Evolutionary conservation across 2,329 filamentous ascomycete genomes (phyloP).

Genomic region (Botrytis paeoniae): DNA sequence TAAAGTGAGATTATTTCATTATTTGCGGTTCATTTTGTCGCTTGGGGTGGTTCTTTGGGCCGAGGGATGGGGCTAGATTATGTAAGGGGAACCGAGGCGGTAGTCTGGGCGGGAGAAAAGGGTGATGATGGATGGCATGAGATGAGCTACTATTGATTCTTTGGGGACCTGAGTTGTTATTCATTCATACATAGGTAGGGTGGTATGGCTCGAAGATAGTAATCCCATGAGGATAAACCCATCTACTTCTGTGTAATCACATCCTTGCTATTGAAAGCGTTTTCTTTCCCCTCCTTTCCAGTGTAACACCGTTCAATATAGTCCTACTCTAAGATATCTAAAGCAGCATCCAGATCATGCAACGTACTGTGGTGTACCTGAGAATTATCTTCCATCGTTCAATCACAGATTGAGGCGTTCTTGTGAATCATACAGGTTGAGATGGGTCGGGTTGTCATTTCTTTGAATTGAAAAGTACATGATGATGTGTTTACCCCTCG

Average conservation of each 20-base stretch:
- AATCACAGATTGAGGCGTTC: background rate
- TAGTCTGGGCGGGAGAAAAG: background rate
- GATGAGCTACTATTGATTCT: background rate
- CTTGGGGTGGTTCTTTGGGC: background rate
- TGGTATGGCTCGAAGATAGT: too few species aligned
- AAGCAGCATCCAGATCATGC: constrained; percentile 11
- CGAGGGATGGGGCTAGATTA: constrained; percentile 5
- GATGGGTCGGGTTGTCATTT: background rate
- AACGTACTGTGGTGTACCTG: background rate
- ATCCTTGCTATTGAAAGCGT: background rate
- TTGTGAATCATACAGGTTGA: background rate
- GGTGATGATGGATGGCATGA: background rate
- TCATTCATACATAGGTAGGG: background rate
- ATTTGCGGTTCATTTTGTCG: background rate
- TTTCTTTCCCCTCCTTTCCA: background rate
- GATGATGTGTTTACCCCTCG: constrained; percentile 5
- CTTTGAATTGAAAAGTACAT: background rate
- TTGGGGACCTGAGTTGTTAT: background rate
- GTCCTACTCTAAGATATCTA: background rate
- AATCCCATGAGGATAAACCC: background rate
- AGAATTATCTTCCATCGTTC: background rate
- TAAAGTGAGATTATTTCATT: constrained; percentile 7
- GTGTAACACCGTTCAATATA: background rate
- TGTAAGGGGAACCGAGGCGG: constrained; percentile 11
- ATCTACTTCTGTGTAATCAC: background rate